Evolutionary conservation across 495 filamentous ascomycete genomes (phyloP), one percentile per base, ranked within the genome.

Genomic region (Xylaria sp.): DNA sequence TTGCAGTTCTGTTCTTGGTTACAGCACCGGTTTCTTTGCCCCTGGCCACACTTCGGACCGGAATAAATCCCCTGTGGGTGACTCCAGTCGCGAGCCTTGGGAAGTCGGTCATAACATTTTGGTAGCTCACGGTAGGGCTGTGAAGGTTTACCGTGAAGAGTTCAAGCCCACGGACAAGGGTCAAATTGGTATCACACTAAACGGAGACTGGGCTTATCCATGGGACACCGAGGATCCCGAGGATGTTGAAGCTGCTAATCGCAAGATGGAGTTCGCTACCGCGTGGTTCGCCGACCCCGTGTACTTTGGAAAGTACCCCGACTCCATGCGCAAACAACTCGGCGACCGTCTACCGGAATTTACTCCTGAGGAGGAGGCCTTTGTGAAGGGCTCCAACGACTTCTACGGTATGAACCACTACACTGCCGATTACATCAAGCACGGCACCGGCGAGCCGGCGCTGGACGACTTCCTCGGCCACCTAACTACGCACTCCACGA

Each of bases 361-460:
- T 80, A 90, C 89, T 0, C 71, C 83, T 29, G 89, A 93, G 72
- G 92, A 93, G 73, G 76, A 86, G 9, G 88, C 87, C 4, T 84
- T 93, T 9, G 88, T 93, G 53, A 85, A 91, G 63, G 91, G 91
- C 50, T 92, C 89, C 78, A 93, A 93, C 77, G 91, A 93, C 81
- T 93, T 93, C 79, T 93, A 93, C 80, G 91, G 92, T 72, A 93
- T 93, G 91, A 93, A 93, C 84, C 91, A 93, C 83, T 93, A 94
- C 85, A 93, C 91, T 67, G 90, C 91, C 75, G 91, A 93, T 85
- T 94, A 91, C 83, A 90, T 94, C 82, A 90, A 89, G 77, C 90
- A 93, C 81, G 88, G 89, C 79, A 83, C 83, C 14, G 81, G 84
- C 48, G 78, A 83, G 40, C 78, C 91, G 4, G 85, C 88, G 0